phyloP scores from a whole-genome alignment of 192 early-diverging fungal genomes.

The Coemansia sp. region DNA sequence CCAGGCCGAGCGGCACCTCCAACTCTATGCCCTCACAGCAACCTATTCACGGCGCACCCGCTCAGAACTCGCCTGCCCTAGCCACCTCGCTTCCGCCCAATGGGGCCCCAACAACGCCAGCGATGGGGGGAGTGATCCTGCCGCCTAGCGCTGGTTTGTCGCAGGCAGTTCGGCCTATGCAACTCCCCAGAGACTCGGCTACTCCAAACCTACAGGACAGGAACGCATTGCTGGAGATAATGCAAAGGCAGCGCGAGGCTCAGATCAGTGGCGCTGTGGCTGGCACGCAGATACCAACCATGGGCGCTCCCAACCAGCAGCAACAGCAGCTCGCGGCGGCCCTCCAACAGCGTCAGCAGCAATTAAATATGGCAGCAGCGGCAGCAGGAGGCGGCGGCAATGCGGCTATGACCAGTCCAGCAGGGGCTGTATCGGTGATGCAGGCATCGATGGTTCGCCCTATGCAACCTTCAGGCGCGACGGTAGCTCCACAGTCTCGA shows the following conservation, averaged over 20 bases:
- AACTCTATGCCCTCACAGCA: constrained; percentile 3
- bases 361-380: background rate
- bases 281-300: constrained; percentile 2
- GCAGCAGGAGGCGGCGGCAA: background rate
- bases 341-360: constrained; percentile 7
- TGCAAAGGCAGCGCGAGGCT: constrained; percentile 19
- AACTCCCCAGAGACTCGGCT: constrained; percentile 18
- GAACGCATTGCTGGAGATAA: constrained; percentile 21
- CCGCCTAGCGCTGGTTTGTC: background rate
- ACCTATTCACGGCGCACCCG: constrained; percentile 3
- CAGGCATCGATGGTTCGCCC: background rate
- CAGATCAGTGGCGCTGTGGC: background rate
- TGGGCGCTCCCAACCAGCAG: background rate
- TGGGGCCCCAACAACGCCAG: background rate
- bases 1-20: constrained; percentile 1
- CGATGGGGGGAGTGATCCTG: background rate
- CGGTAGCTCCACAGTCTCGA: background rate
- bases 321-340: constrained; percentile 1
- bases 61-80: constrained; percentile 19
- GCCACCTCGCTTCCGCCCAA: constrained; percentile 12
- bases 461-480: background rate
- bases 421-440: background rate
- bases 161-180: constrained; percentile 5
- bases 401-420: background rate
- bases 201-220: constrained; percentile 25